A percentile compares a stretch with the other conserved stretches of the same genome.
Conservation (phyloP, 83 land plant genomes). For the Diphasiastrum complanatum region DNA sequence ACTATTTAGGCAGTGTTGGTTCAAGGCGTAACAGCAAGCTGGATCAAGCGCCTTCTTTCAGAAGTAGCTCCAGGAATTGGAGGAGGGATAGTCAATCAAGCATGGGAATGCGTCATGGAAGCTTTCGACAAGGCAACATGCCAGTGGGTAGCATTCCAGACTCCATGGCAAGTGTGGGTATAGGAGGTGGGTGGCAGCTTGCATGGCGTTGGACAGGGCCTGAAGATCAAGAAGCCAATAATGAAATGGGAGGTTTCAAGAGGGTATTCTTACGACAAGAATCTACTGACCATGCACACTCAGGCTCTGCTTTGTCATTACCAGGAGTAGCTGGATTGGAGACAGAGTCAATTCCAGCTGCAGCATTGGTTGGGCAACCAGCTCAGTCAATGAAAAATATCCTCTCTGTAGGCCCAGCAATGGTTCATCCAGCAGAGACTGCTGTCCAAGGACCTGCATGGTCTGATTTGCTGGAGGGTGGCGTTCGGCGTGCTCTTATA, state of each 20-base stretch:
- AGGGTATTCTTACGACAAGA: constrained; percentile 39
- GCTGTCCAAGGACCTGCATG: constrained; percentile 30
- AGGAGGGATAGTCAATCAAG: too few relatives aligned
- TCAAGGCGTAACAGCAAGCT: too few relatives aligned
- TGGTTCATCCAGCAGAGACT: constrained; percentile 41
- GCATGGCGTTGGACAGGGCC: constrained; percentile 43
- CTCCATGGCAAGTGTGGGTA: too few relatives aligned
- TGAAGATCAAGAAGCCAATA: constrained; percentile 12
- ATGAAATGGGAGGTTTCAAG: constrained; percentile 33
- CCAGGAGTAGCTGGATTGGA: constrained; percentile 16
- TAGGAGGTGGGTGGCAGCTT: constrained; percentile 53
- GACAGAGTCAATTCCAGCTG: too few relatives aligned
- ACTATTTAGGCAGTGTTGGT: constrained; percentile 22
- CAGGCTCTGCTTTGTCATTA: constrained; percentile 19
- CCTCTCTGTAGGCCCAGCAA: constrained; percentile 34
- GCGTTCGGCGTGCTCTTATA: constrained; percentile 38
- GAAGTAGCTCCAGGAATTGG: too few relatives aligned
- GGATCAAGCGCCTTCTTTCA: too few relatives aligned
- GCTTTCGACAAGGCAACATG: too few relatives aligned
- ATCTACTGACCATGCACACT: constrained; percentile 10
- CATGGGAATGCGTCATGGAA: too few relatives aligned
- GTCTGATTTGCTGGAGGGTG: constrained; percentile 35
- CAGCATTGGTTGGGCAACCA: constrained; percentile 43
- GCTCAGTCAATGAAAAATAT: constrained; percentile 19
- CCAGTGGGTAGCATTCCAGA: too few relatives aligned